phyloP scores from a whole-genome alignment of 225 moss, liverwort and hornwort genomes.

The Bryoerythrophyllum caledonicum region DNA sequence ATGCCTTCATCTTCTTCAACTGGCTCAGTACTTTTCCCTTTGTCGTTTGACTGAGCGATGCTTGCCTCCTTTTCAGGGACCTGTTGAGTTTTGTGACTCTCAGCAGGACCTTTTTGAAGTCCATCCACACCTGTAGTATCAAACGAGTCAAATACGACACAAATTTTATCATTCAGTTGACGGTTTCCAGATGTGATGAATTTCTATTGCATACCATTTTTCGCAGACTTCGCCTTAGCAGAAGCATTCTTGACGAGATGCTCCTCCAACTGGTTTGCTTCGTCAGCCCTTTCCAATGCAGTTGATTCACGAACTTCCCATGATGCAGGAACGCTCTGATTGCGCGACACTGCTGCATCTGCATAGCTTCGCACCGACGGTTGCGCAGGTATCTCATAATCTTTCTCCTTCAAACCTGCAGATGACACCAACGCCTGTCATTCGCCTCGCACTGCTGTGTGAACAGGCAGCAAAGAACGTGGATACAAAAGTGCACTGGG shows the following conservation, averaged over 20 bases:
- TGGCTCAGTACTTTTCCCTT: slow-evolving; percentile 33
- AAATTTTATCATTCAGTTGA: slow-evolving; percentile 13
- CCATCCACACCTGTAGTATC: slow-evolving; percentile 22
- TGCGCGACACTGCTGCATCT: slow-evolving; percentile 45
- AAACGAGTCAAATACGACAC: slow-evolving; percentile 15
- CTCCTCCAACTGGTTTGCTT: slow-evolving; percentile 26
- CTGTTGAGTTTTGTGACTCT: slow-evolving; percentile 20
- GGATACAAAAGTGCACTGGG: not conserved
- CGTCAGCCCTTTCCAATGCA: slow-evolving; percentile 16
- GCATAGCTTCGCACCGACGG: slow-evolving; percentile 48
- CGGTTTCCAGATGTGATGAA: not conserved
- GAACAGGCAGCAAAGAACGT: not conserved
- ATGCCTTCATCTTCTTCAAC: slow-evolving; percentile 69
- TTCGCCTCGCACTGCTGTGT: not conserved
- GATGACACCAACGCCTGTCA: slow-evolving; percentile 20
- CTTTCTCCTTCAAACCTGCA: slow-evolving; percentile 57
- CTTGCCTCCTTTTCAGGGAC: slow-evolving; percentile 25
- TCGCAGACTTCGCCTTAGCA: slow-evolving; percentile 5
- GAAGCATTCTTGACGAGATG: not conserved
- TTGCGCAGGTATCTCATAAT: slow-evolving; percentile 40
- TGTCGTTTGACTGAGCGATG: slow-evolving; percentile 16
- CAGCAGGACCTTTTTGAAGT: slow-evolving; percentile 28
- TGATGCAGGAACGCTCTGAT: slow-evolving; percentile 45
- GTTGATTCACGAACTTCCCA: slow-evolving; percentile 50
- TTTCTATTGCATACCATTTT: slow-evolving; percentile 32